Percentiles rank a stretch among this genome's conserved stretches.
phyloP scores from a whole-genome alignment of 192 early-diverging fungal species.

The Haplosporangium gracile region DNA sequence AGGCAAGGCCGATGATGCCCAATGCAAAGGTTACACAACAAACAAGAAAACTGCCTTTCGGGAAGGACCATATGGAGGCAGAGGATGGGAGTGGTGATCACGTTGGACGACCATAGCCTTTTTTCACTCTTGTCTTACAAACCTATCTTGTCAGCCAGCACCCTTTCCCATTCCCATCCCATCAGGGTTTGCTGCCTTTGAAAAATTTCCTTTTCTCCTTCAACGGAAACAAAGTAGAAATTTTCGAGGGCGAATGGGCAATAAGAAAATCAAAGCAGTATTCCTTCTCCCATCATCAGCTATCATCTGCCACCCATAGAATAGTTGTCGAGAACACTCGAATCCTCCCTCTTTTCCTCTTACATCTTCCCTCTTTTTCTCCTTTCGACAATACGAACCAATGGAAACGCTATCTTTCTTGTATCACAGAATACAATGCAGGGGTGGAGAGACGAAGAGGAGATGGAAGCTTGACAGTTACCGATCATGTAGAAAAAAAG shows the following conservation, averaged over 20 bases:
- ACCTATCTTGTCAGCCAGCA: neutral
- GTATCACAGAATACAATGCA: constrained; percentile 9
- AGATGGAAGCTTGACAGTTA: neutral
- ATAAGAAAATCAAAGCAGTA: too few relatives aligned
- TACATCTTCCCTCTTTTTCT: neutral
- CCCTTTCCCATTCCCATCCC: neutral
- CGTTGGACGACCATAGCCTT: neutral
- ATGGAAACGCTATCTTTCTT: neutral
- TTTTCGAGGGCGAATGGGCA: too few relatives aligned
- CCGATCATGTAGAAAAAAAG: neutral
- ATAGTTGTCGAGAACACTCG: too few relatives aligned
- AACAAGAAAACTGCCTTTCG: neutral
- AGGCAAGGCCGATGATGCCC: neutral
- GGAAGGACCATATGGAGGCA: constrained; percentile 2
- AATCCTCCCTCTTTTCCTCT: too few relatives aligned
- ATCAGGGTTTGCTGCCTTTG: constrained; percentile 10
- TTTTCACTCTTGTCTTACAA: too few relatives aligned
- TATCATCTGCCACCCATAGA: too few relatives aligned
- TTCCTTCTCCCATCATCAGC: too few relatives aligned
- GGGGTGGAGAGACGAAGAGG: neutral
- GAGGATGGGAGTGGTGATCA: neutral
- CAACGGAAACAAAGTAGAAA: neutral
- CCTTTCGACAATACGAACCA: neutral
- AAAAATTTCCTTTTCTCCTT: neutral
- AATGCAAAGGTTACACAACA: neutral